Evolutionary conservation across 2,329 filamentous ascomycete genomes (phyloP).

Genomic region (Penicillium occitanis): DNA sequence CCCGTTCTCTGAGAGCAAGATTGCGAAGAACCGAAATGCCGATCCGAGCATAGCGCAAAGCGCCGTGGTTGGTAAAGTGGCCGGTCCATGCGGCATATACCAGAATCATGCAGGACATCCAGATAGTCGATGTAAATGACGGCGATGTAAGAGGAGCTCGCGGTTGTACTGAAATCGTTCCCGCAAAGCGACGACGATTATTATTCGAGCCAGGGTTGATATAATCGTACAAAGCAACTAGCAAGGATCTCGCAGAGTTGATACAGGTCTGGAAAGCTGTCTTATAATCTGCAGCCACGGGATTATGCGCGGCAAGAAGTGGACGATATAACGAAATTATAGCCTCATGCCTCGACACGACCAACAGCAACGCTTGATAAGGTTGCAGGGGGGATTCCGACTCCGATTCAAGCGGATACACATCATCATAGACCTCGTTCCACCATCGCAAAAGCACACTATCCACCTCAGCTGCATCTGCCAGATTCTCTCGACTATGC

Average conservation of each 20-base stretch:
- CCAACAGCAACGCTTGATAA: background rate
- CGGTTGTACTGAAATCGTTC: background rate
- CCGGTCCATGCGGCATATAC: background rate
- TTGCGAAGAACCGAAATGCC: background rate
- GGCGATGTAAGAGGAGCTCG: background rate
- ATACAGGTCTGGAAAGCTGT: background rate
- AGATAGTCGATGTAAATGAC: background rate
- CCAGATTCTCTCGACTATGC: background rate
- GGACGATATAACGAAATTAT: background rate
- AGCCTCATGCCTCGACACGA: conserved; percentile 1
- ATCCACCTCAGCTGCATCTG: background rate
- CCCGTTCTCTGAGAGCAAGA: background rate
- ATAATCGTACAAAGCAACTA: background rate
- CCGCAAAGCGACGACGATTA: background rate
- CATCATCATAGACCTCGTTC: background rate
- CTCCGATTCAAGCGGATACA: background rate
- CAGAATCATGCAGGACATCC: conserved; percentile 2
- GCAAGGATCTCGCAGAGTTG: background rate
- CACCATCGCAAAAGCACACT: background rate
- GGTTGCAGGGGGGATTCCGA: background rate
- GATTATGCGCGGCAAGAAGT: background rate
- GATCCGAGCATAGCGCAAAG: background rate
- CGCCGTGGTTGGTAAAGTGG: background rate
- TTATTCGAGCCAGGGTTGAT: background rate
- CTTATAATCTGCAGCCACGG: background rate